These are phyloP conservation scores for Backusella mclennaniae DNA, from an alignment of 192 early-diverging fungal species.

Conservation along the genomic window DNA sequence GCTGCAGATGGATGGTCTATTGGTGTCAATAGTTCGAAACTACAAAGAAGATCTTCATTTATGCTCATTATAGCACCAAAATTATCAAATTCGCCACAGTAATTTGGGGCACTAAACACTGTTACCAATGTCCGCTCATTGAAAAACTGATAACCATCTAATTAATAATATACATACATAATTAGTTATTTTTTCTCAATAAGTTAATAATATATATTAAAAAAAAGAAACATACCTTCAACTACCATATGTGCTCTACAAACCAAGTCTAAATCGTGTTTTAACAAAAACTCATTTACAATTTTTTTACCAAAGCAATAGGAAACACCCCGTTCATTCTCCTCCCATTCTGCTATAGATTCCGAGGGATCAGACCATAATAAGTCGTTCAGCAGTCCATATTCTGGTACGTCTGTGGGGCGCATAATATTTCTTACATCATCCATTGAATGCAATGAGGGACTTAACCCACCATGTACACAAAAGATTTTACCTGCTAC, in stretches of 20 bases:
- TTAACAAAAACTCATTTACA: slow-evolving; percentile 78
- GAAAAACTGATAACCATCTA: slow-evolving; percentile 98
- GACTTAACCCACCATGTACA: slow-evolving; percentile 92
- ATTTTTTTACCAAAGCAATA: slow-evolving; percentile 90
- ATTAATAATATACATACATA: not conserved
- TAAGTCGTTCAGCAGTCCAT: slow-evolving; percentile 87
- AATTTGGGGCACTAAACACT: slow-evolving; percentile 94
- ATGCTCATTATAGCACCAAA: slow-evolving; percentile 56
- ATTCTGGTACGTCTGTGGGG: slow-evolving; percentile 90
- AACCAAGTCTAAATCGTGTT: slow-evolving; percentile 90
- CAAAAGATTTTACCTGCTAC: slow-evolving; percentile 95
- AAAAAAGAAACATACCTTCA: not conserved
- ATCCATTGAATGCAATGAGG: slow-evolving; percentile 77
- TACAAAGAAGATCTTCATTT: slow-evolving; percentile 78
- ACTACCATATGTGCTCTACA: slow-evolving; percentile 98
- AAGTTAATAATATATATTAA: not conserved
- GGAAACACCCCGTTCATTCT: slow-evolving; percentile 94
- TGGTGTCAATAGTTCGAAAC: slow-evolving; percentile 58
- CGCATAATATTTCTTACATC: slow-evolving; percentile 78
- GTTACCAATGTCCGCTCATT: slow-evolving; percentile 93
- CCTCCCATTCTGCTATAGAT: slow-evolving; percentile 76
- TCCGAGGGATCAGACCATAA: slow-evolving; percentile 94
- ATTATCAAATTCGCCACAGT: slow-evolving; percentile 58
- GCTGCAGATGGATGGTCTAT: slow-evolving; percentile 20
- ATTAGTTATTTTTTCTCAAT: not conserved